A percentile compares a stretch with the other conserved stretches of the same genome.
Evolutionary conservation across 2,329 filamentous ascomycete species (phyloP).

Genomic region (Setomelanomma holmii): DNA sequence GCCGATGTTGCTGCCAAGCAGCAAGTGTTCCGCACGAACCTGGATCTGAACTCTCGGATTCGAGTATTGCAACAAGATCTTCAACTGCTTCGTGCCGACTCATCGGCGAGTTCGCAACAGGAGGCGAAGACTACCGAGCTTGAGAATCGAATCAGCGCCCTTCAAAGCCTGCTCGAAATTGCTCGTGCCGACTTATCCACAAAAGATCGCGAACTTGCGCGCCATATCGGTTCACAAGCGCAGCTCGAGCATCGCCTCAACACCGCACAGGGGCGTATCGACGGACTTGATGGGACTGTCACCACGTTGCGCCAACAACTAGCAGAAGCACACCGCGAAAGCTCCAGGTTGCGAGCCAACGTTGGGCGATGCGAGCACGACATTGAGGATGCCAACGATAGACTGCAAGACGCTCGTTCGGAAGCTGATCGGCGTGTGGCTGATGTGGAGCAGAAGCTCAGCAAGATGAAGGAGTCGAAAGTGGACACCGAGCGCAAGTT

Average conservation of each 20-base stretch:
- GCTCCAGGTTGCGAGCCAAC: slow-evolving; percentile 29
- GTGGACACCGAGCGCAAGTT: slow-evolving; percentile 30
- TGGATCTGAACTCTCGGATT: slow-evolving; percentile 31
- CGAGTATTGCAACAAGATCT: slow-evolving; percentile 27
- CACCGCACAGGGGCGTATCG: slow-evolving; percentile 36
- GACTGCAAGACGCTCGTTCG: slow-evolving; percentile 28
- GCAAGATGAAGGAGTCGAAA: slow-evolving; percentile 36
- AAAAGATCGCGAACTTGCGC: slow-evolving; percentile 36
- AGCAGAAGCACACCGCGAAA: slow-evolving; percentile 38
- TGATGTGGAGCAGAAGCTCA: slow-evolving; percentile 40
- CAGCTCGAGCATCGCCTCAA: slow-evolving; percentile 32
- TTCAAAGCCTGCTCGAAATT: slow-evolving; percentile 32
- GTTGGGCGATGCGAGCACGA: slow-evolving; percentile 35
- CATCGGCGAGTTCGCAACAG: slow-evolving; percentile 5
- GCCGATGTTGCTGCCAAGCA: slow-evolving; percentile 34
- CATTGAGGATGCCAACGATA: slow-evolving; percentile 34
- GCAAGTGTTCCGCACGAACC: slow-evolving; percentile 32
- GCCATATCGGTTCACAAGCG: slow-evolving; percentile 33
- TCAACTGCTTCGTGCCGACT: slow-evolving; percentile 13
- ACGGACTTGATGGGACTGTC: slow-evolving; percentile 36
- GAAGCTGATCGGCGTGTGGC: slow-evolving; percentile 38
- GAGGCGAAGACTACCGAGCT: slow-evolving; percentile 3
- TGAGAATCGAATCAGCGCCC: slow-evolving; percentile 9
- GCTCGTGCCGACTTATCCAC: slow-evolving; percentile 21
- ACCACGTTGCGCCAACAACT: slow-evolving; percentile 43